Evolutionary conservation across 169 alveolate genomes (phyloP).

Genomic region (Ichthyophthirius multifiliis): DNA sequence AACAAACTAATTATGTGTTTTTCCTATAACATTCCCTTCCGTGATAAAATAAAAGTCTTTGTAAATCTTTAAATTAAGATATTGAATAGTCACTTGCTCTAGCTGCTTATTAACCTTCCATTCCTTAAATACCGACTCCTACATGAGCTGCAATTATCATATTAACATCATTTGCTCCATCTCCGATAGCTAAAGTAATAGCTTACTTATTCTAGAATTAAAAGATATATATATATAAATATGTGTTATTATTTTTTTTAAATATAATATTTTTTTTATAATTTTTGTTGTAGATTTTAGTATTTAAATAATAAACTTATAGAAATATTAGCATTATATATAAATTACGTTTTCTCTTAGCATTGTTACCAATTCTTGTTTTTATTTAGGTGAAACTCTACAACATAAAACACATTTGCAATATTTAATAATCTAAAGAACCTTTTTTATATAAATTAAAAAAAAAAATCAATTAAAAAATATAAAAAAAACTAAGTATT

Average conservation of each 20-base stretch:
- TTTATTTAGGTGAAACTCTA: conserved; percentile 84
- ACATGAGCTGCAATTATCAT: conserved; percentile 85
- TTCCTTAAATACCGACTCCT: conserved; percentile 83
- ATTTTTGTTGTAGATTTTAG: too few species aligned
- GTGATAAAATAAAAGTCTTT: conserved; percentile 72
- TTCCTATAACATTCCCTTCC: conserved; percentile 77
- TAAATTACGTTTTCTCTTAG: conserved; percentile 38
- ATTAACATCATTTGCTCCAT: conserved; percentile 88
- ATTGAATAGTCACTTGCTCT: conserved; percentile 80
- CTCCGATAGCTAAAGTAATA: conserved; percentile 81
- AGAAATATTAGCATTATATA: too few species aligned
- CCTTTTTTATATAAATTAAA: too few species aligned
- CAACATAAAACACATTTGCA: conserved; percentile 70
- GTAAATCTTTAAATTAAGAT: conserved; percentile 71
- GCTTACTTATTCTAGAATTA: neutral
- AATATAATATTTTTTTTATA: conserved; percentile 4
- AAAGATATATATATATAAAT: too few species aligned
- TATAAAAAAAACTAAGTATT: conserved; percentile 42
- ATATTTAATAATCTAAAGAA: too few species aligned
- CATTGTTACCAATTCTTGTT: conserved; percentile 77
- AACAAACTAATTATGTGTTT: conserved; percentile 43
- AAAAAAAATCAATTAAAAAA: too few species aligned
- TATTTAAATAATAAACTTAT: too few species aligned
- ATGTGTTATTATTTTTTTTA: too few species aligned
- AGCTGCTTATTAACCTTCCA: conserved; percentile 84